phyloP scores from a whole-genome alignment of 2,329 filamentous ascomycete species.

The Shiraia bambusicola region DNA sequence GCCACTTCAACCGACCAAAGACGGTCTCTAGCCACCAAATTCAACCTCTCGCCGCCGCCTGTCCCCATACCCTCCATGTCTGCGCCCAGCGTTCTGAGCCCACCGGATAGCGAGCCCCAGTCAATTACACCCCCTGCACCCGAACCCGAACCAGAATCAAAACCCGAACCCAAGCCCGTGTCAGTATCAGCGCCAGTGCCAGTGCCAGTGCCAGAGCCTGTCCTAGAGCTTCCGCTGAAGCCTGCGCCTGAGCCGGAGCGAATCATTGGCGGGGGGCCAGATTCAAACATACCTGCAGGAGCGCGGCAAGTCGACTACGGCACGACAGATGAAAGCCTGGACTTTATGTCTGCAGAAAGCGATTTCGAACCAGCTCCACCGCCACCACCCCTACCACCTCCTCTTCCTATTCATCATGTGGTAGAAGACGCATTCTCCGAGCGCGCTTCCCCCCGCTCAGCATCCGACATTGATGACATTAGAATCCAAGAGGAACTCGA shows the following conservation, averaged over 20 bases:
- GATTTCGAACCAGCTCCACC: constrained; percentile 25
- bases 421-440: constrained; percentile 33
- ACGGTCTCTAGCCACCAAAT: constrained; percentile 60
- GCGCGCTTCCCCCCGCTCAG: constrained; percentile 35
- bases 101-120: constrained; percentile 23
- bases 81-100: constrained; percentile 42
- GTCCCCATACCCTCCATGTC: constrained; percentile 43
- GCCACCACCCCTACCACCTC: too few relatives aligned
- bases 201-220: too few relatives aligned
- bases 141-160: constrained; percentile 22
- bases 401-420: constrained; percentile 3
- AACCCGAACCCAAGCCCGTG: too few relatives aligned
- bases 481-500: constrained; percentile 81
- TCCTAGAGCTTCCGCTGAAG: constrained; percentile 13
- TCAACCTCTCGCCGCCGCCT: constrained; percentile 46
- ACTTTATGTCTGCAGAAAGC: constrained; percentile 19
- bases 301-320: constrained; percentile 40
- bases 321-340: constrained; percentile 25
- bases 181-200: too few relatives aligned
- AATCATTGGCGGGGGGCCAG: constrained; percentile 15
- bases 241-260: constrained; percentile 13
- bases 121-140: constrained; percentile 22
- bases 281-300: constrained; percentile 38
- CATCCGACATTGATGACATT: constrained; percentile 54
- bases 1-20: constrained; percentile 70